phyloP scores from a whole-genome alignment of 2,329 filamentous ascomycete species.

The Dichotomopilus funicola region DNA sequence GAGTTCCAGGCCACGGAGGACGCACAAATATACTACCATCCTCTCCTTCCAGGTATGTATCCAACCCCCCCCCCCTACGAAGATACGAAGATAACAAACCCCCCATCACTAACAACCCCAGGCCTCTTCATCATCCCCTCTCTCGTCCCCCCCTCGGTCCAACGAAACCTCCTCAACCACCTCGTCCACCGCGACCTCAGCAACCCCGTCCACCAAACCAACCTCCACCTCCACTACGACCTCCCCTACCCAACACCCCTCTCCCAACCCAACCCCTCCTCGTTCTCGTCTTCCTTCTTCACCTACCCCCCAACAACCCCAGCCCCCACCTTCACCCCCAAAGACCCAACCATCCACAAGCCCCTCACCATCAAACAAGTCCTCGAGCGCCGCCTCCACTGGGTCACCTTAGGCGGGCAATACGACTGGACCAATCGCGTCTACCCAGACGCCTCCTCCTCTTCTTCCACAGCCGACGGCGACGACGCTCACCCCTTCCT shows the following conservation, averaged over 20 bases:
- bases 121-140: constrained; percentile 74
- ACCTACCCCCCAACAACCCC: constrained; percentile 45
- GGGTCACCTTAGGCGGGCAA: constrained; percentile 90
- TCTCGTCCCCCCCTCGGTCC: constrained; percentile 62
- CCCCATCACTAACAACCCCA: constrained; percentile 30
- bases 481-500: constrained; percentile 40
- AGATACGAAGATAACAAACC: not conserved
- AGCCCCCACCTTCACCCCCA: constrained; percentile 56
- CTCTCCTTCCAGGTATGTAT: constrained; percentile 59
- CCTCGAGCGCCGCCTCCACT: constrained; percentile 75
- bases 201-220: constrained; percentile 70
- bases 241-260: constrained; percentile 27
- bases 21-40: constrained; percentile 54
- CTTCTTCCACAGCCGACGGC: not conserved
- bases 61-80: too few species aligned
- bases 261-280: not conserved
- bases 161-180: constrained; percentile 62
- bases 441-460: constrained; percentile 50
- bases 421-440: constrained; percentile 90
- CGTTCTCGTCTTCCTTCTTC: constrained; percentile 37
- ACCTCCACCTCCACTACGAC: constrained; percentile 48
- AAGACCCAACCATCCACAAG: constrained; percentile 67
- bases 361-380: constrained; percentile 63
- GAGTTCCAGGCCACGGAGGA: constrained; percentile 32
- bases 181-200: constrained; percentile 63